Percentiles rank a stretch among this genome's conserved stretches.
Evolutionary conservation across 2,329 filamentous ascomycete genomes (phyloP).

Genomic region (Talaromyces sp.): DNA sequence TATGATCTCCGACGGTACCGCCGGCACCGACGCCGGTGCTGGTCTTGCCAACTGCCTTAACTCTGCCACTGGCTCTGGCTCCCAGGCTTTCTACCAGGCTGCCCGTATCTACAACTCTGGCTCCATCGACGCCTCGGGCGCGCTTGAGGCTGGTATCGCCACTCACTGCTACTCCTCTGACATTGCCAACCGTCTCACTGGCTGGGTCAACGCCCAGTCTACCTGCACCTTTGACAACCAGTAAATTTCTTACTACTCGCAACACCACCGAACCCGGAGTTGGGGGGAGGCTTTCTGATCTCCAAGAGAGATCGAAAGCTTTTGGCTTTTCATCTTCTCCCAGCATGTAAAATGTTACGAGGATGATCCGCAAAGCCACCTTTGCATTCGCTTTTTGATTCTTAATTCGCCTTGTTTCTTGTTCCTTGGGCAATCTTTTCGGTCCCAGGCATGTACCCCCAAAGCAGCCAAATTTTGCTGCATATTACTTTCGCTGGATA

Average conservation of each 20-base stretch:
- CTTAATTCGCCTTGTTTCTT: not conserved
- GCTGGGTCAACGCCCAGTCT: conserved; percentile 28
- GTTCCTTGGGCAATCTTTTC: not conserved
- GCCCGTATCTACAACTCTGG: conserved; percentile 33
- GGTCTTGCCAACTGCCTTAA: conserved; percentile 31
- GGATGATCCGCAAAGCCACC: not conserved
- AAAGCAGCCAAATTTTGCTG: not conserved
- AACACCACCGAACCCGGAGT: not conserved
- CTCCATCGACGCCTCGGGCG: conserved; percentile 17
- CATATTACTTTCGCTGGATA: not conserved
- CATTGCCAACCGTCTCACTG: conserved; percentile 44
- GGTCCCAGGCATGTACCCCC: not conserved
- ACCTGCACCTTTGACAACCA: conserved; percentile 1
- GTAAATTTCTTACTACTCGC: not conserved
- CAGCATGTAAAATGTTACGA: not conserved
- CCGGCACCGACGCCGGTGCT: conserved; percentile 28
- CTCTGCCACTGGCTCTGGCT: conserved; percentile 18
- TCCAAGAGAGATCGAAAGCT: not conserved
- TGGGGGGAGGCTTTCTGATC: not conserved
- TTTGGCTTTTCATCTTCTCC: not conserved
- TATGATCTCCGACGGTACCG: conserved; percentile 36
- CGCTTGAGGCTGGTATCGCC: conserved; percentile 31
- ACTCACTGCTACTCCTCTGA: conserved; percentile 48
- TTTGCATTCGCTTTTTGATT: not conserved
- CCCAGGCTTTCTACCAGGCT: conserved; percentile 16